Base-by-base conservation (phyloP, 2,329 filamentous ascomycete genomes). In the Monilinia fructicola region DNA sequence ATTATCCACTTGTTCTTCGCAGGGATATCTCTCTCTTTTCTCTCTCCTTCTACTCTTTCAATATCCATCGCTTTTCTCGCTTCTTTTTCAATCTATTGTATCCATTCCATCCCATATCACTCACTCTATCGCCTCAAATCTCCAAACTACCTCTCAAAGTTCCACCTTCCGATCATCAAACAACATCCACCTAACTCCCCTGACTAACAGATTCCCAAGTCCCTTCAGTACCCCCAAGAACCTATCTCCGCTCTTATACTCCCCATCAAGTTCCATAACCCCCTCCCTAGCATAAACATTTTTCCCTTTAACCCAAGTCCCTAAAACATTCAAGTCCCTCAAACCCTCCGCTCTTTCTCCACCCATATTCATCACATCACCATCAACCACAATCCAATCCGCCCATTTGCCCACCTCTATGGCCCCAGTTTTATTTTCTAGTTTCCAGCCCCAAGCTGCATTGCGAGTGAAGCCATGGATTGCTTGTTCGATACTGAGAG, bases 341-440 rank as follows among this genome's bases (percentile, higher is more conserved):
- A 90, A 71, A 16, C 79, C 79, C 67, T 88, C 85, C 0, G 44
- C 59, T 11, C 26, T 9, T 11, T 40, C 18, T 3, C 55, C 55
- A 4, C 55, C 58, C 56, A 66, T 48, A 21, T 73, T 78, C 64
- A 84, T 82, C 0, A 90, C 73, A 54, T 85, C 82, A 68, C 79
- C 75, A 69, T 90, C 87, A 16, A 91, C 76, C n/a, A 91, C 87
- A 4, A 91, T 80, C 88, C 87, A 91, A 75, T 91, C 89, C 0
- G 88, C 89, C 74, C 85, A 85, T 0, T 84, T 85, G 0, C 86
- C 87, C n/a, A 79, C 76, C 64, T 80, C 76, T 40, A 91, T 88
- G 0, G 83, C 79, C 0, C 88, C 88, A 1, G 85, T 84, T 70
- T 80, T 82, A 0, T 81, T 82, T 55, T 89, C 85, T 59, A 85